Conservation (phyloP, 352 stramenopile species). For the Phytophthora lateralis region DNA sequence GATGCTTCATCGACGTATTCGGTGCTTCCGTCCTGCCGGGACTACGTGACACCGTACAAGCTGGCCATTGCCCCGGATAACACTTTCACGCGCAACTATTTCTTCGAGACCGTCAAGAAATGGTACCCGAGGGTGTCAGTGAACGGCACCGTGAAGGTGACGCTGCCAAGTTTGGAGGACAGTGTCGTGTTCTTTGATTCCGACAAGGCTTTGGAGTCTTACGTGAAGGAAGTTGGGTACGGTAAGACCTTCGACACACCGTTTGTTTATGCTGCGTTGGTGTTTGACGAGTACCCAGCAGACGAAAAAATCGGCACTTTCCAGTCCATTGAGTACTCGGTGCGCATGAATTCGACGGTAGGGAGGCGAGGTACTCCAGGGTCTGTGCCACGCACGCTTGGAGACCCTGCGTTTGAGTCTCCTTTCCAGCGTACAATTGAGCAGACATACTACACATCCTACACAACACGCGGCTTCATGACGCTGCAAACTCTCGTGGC, state of each 20-base stretch:
- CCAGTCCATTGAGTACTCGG: constrained; percentile 60
- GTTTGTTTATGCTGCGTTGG: constrained; percentile 63
- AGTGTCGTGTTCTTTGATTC: constrained; percentile 68
- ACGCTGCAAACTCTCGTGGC: constrained; percentile 69
- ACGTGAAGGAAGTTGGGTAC: constrained; percentile 50
- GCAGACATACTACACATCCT: constrained; percentile 44
- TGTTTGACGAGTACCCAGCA: constrained; percentile 61
- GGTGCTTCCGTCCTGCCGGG: constrained; percentile 40
- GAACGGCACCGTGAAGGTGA: constrained; percentile 17
- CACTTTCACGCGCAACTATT: constrained; percentile 67
- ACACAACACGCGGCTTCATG: constrained; percentile 60
- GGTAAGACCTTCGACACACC: constrained; percentile 47
- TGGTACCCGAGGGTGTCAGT: constrained; percentile 60
- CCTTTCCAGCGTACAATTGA: constrained; percentile 55
- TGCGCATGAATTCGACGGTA: constrained; percentile 67
- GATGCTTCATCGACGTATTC: constrained; percentile 40
- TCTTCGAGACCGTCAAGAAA: constrained; percentile 49
- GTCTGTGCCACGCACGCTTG: constrained; percentile 47
- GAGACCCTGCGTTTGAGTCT: constrained; percentile 51
- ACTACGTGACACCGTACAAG: constrained; percentile 49
- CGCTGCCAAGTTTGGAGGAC: constrained; percentile 58
- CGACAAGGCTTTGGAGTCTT: constrained; percentile 45
- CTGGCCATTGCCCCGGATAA: constrained; percentile 62
- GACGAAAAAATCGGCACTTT: constrained; percentile 48
- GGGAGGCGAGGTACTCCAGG: constrained; percentile 22